Conservation (phyloP, 768 basidiomycete species). For the Podaxis sp. region DNA sequence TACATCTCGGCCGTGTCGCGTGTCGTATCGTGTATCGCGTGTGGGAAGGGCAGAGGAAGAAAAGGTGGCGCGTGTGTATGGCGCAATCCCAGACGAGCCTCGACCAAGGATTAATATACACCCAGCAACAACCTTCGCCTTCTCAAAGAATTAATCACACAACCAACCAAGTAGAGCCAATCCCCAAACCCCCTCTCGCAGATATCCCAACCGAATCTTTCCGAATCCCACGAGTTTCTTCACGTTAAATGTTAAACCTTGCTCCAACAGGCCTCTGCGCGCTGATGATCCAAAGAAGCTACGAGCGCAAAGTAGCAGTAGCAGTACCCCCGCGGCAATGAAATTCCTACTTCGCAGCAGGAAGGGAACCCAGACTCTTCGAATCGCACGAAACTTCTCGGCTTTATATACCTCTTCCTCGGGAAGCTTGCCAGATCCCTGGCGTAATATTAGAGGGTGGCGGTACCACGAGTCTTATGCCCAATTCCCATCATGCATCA, state of each 20-base stretch:
- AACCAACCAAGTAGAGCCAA: not conserved
- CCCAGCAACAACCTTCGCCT: not conserved
- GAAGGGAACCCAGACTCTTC: not conserved
- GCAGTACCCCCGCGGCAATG: slow-evolving; percentile 3
- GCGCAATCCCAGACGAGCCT: not conserved
- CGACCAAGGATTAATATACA: not conserved
- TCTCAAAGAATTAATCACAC: too few species aligned
- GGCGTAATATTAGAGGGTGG: not conserved
- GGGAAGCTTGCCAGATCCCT: not conserved
- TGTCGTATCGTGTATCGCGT: not conserved
- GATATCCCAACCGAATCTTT: not conserved
- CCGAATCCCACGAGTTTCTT: not conserved
- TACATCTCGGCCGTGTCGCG: slow-evolving; percentile 1
- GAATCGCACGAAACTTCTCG: not conserved
- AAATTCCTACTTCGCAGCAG: not conserved
- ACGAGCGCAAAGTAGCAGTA: not conserved
- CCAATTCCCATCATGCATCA: not conserved
- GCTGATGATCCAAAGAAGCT: not conserved
- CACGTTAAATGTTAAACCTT: not conserved
- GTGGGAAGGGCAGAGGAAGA: not conserved
- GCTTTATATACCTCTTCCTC: slow-evolving; percentile 3
- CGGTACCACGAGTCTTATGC: not conserved
- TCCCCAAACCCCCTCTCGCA: not conserved
- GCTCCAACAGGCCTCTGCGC: not conserved
- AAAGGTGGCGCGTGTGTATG: not conserved